Percentiles rank a stretch among this genome's conserved stretches.
phyloP scores from a whole-genome alignment of 345 rosid species.

The Erucastrum elatum region DNA sequence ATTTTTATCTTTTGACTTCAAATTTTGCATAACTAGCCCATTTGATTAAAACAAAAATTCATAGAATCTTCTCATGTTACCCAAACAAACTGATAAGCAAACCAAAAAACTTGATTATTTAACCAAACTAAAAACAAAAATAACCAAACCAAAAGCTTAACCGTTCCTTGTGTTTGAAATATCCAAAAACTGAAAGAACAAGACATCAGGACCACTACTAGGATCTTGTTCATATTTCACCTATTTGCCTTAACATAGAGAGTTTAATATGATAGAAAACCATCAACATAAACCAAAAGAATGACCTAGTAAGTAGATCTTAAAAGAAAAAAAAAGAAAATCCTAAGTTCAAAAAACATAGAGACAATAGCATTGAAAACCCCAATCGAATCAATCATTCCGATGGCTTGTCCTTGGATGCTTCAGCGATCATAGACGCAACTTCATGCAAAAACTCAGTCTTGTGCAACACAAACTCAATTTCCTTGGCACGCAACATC shows the following conservation, averaged over 20 bases:
- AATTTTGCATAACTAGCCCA: not conserved
- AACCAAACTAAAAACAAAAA: no score
- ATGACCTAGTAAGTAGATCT: not conserved
- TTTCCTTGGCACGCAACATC: conserved; percentile 11
- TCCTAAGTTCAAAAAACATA: conserved; percentile 6
- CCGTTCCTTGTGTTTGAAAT: not conserved
- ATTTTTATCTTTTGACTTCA: not conserved
- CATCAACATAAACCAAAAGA: conserved; percentile 1
- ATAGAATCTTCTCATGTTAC: no score
- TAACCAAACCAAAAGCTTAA: no score
- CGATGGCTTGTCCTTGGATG: not conserved
- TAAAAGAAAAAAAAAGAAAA: not conserved
- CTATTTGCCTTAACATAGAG: no score
- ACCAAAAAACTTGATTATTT: no score
- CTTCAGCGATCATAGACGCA: conserved; percentile 20
- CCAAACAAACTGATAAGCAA: no score
- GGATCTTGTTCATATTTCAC: no score
- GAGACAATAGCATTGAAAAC: not conserved
- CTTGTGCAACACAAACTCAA: conserved; percentile 28
- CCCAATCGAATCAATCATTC: not conserved
- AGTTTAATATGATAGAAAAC: not conserved
- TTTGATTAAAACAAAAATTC: not conserved
- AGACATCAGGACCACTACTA: no score
- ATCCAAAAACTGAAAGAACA: not conserved
- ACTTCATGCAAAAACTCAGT: conserved; percentile 10